Evolutionary conservation across 257 asterid species (phyloP).

Genomic region (Osmanthus fragrans): DNA sequence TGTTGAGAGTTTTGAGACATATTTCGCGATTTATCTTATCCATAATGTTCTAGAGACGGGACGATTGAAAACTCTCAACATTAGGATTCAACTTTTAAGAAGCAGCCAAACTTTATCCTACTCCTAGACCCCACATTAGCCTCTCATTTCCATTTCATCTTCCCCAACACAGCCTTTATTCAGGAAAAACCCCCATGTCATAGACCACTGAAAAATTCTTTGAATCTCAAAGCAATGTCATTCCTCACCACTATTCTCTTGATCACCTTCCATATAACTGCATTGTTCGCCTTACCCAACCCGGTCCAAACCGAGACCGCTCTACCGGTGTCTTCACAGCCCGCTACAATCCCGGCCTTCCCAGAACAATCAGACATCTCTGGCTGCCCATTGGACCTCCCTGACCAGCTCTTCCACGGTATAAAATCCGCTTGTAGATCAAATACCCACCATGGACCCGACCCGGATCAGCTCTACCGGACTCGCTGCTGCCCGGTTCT

Average conservation of each 20-base stretch:
- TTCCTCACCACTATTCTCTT: conserved; percentile 37
- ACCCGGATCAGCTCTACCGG: conserved; percentile 54
- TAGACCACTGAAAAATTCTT: conserved; percentile 18
- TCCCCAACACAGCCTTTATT: too few relatives aligned
- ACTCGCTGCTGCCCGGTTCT: conserved; percentile 91
- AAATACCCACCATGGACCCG: conserved; percentile 30
- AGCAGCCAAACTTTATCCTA: too few relatives aligned
- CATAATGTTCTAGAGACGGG: too few relatives aligned
- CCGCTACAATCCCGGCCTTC: conserved; percentile 90
- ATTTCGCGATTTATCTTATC: too few relatives aligned
- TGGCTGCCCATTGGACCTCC: conserved; percentile 73
- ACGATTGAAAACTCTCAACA: too few relatives aligned
- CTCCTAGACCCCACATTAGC: too few relatives aligned
- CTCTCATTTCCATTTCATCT: too few relatives aligned
- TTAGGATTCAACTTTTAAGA: too few relatives aligned
- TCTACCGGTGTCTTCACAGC: conserved; percentile 42
- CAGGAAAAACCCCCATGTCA: background rate
- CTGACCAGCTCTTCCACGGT: conserved; percentile 64
- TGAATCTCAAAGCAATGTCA: conserved; percentile 52
- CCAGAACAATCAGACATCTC: conserved; percentile 80
- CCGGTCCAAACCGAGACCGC: conserved; percentile 65
- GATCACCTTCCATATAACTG: conserved; percentile 24
- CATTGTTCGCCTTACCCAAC: conserved; percentile 48
- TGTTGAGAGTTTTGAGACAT: too few relatives aligned
- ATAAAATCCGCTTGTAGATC: conserved; percentile 67